Percentiles rank a stretch among this genome's conserved stretches.
These are phyloP conservation scores for Pseudogymnoascus sp. DNA, from an alignment of 2,329 filamentous ascomycete species.

Conservation along the genomic window DNA sequence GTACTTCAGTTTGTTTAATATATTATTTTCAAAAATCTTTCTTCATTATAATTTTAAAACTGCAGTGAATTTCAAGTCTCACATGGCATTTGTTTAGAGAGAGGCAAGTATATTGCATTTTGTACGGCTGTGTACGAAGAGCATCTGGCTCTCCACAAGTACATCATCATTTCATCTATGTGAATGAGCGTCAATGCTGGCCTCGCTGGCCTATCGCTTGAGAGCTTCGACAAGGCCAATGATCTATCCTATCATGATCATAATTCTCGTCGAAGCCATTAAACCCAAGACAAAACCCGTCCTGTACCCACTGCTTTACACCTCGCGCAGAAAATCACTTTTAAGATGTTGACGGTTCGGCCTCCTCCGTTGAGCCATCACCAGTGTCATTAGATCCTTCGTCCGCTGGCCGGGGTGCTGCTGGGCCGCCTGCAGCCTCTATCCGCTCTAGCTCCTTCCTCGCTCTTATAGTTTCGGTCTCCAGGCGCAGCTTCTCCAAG, in stretches of 20 bases:
- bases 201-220: conserved; percentile 2
- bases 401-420: background rate
- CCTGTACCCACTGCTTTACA: conserved; percentile 7
- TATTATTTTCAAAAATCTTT: background rate
- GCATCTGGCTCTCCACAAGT: background rate
- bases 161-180: conserved; percentile 5
- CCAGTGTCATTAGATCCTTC: conserved; percentile 11
- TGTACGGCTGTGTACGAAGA: background rate
- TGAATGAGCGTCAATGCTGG: conserved; percentile 7
- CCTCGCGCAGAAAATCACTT: background rate
- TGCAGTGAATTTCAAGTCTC: background rate
- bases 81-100: background rate
- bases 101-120: background rate
- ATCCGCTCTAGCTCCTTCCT: conserved; percentile 71
- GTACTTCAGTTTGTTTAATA: background rate
- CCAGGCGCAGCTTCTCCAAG: conserved; percentile 69
- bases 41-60: background rate
- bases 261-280: background rate
- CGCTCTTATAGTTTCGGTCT: conserved; percentile 70
- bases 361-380: conserved; percentile 10
- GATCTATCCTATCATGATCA: conserved; percentile 4
- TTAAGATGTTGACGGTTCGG: background rate
- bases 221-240: conserved; percentile 4
- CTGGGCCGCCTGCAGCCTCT: conserved; percentile 15
- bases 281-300: conserved; percentile 6